Conservation (phyloP, 805 yeast species). For the Zygotorulaspora florentina region DNA sequence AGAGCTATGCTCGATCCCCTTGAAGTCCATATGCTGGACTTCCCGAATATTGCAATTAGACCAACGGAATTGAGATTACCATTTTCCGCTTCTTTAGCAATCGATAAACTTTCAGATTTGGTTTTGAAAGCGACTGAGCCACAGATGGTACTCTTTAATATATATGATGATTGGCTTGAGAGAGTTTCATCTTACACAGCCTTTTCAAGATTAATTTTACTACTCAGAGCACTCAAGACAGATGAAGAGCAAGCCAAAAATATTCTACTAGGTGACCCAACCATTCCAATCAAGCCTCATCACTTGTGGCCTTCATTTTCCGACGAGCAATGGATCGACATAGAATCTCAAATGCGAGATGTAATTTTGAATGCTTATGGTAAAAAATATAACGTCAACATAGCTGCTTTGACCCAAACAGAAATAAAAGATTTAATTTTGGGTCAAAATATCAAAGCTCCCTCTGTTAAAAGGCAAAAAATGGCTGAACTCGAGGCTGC, state of each 20-base stretch:
- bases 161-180: constrained; percentile 92
- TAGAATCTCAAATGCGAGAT: constrained; percentile 85
- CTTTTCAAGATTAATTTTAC: constrained; percentile 76
- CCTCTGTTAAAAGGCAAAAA: constrained; percentile 81
- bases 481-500: constrained; percentile 67
- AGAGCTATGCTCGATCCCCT: constrained; percentile 91
- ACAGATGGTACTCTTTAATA: constrained; percentile 83
- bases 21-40: constrained; percentile 95
- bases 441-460: constrained; percentile 91
- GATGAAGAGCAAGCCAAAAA: constrained; percentile 71
- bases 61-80: constrained; percentile 89
- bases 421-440: constrained; percentile 91
- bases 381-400: constrained; percentile 77
- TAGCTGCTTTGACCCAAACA: constrained; percentile 82
- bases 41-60: constrained; percentile 85
- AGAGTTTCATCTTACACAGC: constrained; percentile 87
- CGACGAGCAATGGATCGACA: constrained; percentile 87
- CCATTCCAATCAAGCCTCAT: constrained; percentile 64
- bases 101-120: constrained; percentile 72
- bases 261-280: constrained; percentile 70
- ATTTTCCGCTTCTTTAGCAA: constrained; percentile 77
- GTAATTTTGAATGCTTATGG: constrained; percentile 82
- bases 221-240: constrained; percentile 78
- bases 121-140: constrained; percentile 88
- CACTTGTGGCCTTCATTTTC: constrained; percentile 91